phyloP scores from a whole-genome alignment of 176 grass and related monocot genomes.

The Cenchrus fungigraminus region DNA sequence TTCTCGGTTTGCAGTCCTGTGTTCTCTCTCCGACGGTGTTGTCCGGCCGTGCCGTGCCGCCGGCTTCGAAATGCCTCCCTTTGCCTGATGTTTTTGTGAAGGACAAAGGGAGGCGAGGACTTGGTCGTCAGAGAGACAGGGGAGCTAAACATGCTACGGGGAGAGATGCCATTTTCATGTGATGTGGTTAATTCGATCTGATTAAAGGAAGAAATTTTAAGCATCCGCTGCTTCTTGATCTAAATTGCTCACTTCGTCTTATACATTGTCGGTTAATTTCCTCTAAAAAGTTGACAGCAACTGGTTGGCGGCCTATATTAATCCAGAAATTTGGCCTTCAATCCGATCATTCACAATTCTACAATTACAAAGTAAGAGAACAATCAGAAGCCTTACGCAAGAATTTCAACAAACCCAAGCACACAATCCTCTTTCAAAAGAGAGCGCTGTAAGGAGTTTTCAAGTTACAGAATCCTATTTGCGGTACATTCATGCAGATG shows the following conservation, averaged over 20 bases:
- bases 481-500: not conserved
- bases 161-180: constrained; percentile 1
- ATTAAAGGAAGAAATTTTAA: not conserved
- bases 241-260: not conserved
- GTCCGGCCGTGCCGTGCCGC: not conserved
- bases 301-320: not conserved
- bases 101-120: constrained; percentile 6
- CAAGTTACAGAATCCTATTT: not conserved
- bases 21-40: not conserved
- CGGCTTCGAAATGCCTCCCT: not conserved
- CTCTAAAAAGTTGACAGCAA: not conserved
- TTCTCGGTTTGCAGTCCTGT: not conserved
- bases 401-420: not conserved
- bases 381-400: not conserved
- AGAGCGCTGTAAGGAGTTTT: not conserved
- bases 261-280: no score
- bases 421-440: not conserved
- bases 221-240: not conserved
- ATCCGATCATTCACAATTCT: not conserved
- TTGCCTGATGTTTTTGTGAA: constrained; percentile 38
- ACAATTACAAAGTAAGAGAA: not conserved
- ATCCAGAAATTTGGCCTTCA: not conserved
- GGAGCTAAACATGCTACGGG: not conserved
- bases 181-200: constrained; percentile 30
- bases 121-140: not conserved